Percentiles rank a stretch among this genome's conserved stretches.
Conservation (phyloP, 805 yeast genomes). For the Candida adriatica region DNA sequence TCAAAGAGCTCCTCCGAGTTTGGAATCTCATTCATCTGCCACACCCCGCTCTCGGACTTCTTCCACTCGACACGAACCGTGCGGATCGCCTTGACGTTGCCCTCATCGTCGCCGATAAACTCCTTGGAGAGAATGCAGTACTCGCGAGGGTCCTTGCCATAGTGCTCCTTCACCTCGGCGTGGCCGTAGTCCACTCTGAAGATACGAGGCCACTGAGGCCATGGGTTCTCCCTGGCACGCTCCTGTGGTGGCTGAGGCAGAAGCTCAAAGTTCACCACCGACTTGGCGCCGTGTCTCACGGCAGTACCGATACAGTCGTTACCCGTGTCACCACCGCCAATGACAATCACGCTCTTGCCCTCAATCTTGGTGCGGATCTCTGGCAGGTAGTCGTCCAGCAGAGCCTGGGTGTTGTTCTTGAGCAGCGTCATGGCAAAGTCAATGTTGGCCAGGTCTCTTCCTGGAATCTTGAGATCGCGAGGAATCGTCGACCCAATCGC, state of each 20-base stretch:
- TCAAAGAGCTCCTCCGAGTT: constrained; percentile 91
- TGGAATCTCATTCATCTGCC: constrained; percentile 99
- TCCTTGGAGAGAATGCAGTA: constrained; percentile 93
- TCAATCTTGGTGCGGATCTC: constrained; percentile 62
- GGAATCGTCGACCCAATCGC: constrained; percentile 97
- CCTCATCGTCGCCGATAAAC: constrained; percentile 90
- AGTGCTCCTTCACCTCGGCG: constrained; percentile 88
- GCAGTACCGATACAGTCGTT: constrained; percentile 98
- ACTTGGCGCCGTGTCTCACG: constrained; percentile 93
- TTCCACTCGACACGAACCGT: constrained; percentile 98
- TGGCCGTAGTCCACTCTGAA: constrained; percentile 98
- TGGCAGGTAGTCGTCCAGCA: constrained; percentile 74
- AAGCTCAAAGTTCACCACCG: constrained; percentile 89
- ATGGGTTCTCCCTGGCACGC: constrained; percentile 92
- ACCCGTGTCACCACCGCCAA: constrained; percentile 99
- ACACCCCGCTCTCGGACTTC: constrained; percentile 88
- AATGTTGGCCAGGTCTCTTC: constrained; percentile 84
- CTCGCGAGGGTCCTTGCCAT: constrained; percentile 96
- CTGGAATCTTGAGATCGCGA: constrained; percentile 90
- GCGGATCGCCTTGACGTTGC: constrained; percentile 91
- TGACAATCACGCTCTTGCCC: constrained; percentile 90
- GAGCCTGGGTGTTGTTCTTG: constrained; percentile 82
- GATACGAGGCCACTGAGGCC: constrained; percentile 99
- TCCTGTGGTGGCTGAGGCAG: constrained; percentile 85
- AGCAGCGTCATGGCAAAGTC: constrained; percentile 92